phyloP scores from a whole-genome alignment of 768 basidiomycete genomes.

The Kwoniella shandongensis region DNA sequence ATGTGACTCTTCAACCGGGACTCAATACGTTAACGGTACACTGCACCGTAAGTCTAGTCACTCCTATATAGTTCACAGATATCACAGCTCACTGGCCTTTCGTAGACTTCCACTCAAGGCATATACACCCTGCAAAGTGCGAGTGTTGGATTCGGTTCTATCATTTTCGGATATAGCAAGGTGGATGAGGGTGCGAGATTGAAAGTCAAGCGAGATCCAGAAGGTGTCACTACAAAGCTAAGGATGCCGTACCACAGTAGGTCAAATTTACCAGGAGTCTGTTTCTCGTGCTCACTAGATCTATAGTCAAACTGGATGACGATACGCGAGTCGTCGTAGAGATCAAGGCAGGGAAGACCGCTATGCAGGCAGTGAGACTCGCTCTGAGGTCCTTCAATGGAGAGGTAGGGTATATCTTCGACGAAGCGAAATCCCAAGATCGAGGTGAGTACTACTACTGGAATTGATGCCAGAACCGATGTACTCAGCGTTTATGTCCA shows the following conservation, averaged over 20 bases:
- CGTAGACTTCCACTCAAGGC: slow-evolving; percentile 69
- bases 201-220: slow-evolving; percentile 64
- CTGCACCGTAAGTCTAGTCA: slow-evolving; percentile 66
- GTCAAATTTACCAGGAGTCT: slow-evolving; percentile 3
- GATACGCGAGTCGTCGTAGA: slow-evolving; percentile 42
- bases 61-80: neutral
- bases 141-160: slow-evolving; percentile 7
- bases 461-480: no score
- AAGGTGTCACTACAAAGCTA: slow-evolving; percentile 66
- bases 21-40: slow-evolving; percentile 62
- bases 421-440: slow-evolving; percentile 7
- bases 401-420: slow-evolving; percentile 21
- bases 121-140: slow-evolving; percentile 56
- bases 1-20: slow-evolving; percentile 62
- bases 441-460: slow-evolving; percentile 3
- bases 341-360: slow-evolving; percentile 39
- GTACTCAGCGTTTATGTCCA: no score
- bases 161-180: slow-evolving; percentile 26
- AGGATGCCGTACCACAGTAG: slow-evolving; percentile 48
- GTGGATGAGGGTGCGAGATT: slow-evolving; percentile 55
- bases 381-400: slow-evolving; percentile 5
- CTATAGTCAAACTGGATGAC: slow-evolving; percentile 41
- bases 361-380: slow-evolving; percentile 27
- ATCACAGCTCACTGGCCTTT: neutral
- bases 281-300: neutral